Evolutionary conservation across 1,139 yeast species (phyloP), one percentile per base, ranked within the genome.

Genomic region (Tardiomyces digboiensis): DNA sequence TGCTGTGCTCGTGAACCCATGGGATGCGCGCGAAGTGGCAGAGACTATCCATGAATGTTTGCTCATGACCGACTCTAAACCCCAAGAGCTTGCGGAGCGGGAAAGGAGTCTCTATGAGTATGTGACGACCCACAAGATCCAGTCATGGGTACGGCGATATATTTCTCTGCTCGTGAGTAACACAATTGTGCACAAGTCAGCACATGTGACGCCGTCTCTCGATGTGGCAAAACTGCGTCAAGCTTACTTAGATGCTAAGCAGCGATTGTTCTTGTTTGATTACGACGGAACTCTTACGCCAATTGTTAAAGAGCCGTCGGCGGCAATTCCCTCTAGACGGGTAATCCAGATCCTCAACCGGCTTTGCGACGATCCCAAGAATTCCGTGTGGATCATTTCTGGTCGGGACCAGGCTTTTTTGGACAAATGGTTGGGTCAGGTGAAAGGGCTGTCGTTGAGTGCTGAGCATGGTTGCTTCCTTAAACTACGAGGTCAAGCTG

Each of bases 401-500:
- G 99, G 99, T 5, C 79, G 99, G 54, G 99, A 93, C 62, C 95
- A 85, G 64, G 78, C 71, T 41, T 93, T 93, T 61, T 72, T 93
- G 55, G 94, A 84, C 53, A 79, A 80, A 64, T 89, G 97, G 94
- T 70, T 89, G 52, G 97, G 97, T 16, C 48, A 18, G 58, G 75
- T 41, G 73, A 75, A 54, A 64, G 73, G 51, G 66, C 69, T 91
- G 37, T 97, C 97, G 1, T 71, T 93, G 46, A 81, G 93, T 48
- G 97, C 98, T 0, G 99, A 93, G 61, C 99, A 93, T 63, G 99
- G 99, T 10, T 89, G 97, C 59, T 93, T 91, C 58, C 76, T 91
- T 75, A 83, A 83, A 57, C 82, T 77, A 51, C 74, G 82, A 13
- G 79, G 80, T 4, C 51, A 58, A 7, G 58, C 62, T 7, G 67